Percentiles rank a stretch among this genome's conserved stretches.
phyloP scores from a whole-genome alignment of 169 alveolate species.

The Plasmodium fragile region DNA sequence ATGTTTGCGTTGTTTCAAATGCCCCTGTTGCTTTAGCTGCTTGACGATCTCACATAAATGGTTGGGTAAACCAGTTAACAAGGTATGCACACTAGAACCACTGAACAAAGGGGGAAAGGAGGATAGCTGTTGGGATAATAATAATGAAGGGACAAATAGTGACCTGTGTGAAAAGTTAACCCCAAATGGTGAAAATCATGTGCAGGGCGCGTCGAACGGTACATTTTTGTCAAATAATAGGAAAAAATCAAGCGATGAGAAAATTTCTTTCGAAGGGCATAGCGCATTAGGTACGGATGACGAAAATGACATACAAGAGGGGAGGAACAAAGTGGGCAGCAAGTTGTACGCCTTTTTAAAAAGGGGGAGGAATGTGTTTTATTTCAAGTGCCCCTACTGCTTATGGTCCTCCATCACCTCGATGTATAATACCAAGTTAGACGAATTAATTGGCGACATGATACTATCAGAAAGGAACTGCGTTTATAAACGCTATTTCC shows the following conservation, averaged over 20 bases:
- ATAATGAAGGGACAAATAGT: neutral
- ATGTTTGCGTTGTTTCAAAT: conserved; percentile 69
- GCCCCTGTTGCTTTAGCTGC: conserved; percentile 56
- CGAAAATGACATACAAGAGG: neutral
- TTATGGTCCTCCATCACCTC: conserved; percentile 56
- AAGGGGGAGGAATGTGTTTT: conserved; percentile 21
- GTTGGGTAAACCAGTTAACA: conserved; percentile 4
- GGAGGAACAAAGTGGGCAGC: neutral
- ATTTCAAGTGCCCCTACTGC: conserved; percentile 64
- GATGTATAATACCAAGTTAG: conserved; percentile 15
- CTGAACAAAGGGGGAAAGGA: neutral
- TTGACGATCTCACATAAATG: conserved; percentile 22
- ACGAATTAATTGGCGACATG: conserved; percentile 63
- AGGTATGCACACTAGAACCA: neutral
- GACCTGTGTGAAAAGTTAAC: neutral
- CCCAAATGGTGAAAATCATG: neutral
- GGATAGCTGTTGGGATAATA: neutral
- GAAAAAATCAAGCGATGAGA: neutral
- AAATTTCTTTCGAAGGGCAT: neutral
- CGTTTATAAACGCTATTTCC: conserved; percentile 10
- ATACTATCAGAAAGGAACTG: conserved; percentile 46
- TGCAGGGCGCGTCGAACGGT: neutral
- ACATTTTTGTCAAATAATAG: neutral
- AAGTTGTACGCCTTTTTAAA: neutral
- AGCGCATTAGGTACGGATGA: conserved; percentile 19